Conservation (phyloP, 2,329 filamentous ascomycete genomes). For the Arthroderma uncinatum region DNA sequence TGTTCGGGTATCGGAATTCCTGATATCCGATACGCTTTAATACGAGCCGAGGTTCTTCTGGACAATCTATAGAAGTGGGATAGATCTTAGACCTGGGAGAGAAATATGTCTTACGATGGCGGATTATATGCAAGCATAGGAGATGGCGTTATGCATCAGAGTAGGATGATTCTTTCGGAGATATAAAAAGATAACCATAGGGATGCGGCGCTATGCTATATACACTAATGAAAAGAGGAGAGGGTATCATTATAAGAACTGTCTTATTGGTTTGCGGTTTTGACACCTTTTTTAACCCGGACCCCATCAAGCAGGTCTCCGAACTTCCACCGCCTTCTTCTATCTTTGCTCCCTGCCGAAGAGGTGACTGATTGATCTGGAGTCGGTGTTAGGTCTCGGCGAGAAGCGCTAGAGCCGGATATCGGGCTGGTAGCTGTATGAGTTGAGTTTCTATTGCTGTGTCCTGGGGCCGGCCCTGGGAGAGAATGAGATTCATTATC, state of each 20-base stretch:
- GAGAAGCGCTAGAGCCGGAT: neutral
- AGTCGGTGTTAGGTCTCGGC: neutral
- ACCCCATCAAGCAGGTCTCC: neutral
- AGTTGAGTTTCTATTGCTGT: neutral
- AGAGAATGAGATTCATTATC: neutral
- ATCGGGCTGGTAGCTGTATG: neutral
- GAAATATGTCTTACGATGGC: no score
- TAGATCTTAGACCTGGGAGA: no score
- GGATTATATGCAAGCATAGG: no score
- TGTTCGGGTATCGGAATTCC: no score
- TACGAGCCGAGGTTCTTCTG: no score
- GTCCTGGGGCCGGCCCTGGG: neutral
- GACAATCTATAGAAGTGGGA: no score
- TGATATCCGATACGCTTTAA: no score
- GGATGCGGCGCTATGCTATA: slow-evolving; percentile 1
- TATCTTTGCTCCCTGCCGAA: neutral
- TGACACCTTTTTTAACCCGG: neutral
- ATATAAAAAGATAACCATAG: neutral
- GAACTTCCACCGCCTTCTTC: neutral
- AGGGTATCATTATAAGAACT: neutral
- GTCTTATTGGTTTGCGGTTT: neutral
- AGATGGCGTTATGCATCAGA: no score
- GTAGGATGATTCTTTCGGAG: neutral
- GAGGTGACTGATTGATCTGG: neutral
- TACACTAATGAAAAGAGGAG: neutral